A percentile compares a stretch with the other conserved stretches of the same genome.
phyloP scores from a whole-genome alignment of 2,329 filamentous ascomycete genomes.

The Xenosphaeropsis pyriputrescens region DNA sequence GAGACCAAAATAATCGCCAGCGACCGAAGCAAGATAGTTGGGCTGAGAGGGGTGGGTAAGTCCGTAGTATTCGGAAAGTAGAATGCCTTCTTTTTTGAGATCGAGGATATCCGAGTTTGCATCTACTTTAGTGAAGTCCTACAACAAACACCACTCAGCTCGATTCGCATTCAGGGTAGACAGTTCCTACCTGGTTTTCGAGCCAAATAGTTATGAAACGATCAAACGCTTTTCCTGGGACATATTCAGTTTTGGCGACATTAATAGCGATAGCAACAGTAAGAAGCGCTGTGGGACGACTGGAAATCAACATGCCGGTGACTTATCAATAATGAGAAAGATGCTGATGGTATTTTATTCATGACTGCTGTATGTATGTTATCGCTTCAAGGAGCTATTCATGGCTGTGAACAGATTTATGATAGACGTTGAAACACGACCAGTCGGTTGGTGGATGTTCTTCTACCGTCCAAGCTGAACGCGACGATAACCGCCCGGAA shows the following conservation, averaged over 20 bases:
- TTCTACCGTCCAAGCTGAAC: no score
- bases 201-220: slow-evolving; percentile 47
- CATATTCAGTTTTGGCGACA: slow-evolving; percentile 8
- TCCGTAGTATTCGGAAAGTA: slow-evolving; percentile 28
- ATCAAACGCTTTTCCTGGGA: slow-evolving; percentile 37
- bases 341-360: no score
- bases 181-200: slow-evolving; percentile 33
- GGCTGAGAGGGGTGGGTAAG: slow-evolving; percentile 31
- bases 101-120: slow-evolving; percentile 23
- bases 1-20: slow-evolving; percentile 31
- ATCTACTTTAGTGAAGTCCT: slow-evolving; percentile 29
- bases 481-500: no score
- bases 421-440: no score
- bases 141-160: background rate
- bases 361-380: no score
- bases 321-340: no score
- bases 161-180: no score
- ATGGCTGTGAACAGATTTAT: no score
- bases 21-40: slow-evolving; percentile 30
- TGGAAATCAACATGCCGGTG: no score
- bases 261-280: background rate
- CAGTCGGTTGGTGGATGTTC: no score
- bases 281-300: background rate
- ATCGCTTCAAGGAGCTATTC: no score
- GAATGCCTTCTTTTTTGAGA: slow-evolving; percentile 26